Conservation (phyloP, 2,329 filamentous ascomycete genomes). For the Fusarium staphyleae region DNA sequence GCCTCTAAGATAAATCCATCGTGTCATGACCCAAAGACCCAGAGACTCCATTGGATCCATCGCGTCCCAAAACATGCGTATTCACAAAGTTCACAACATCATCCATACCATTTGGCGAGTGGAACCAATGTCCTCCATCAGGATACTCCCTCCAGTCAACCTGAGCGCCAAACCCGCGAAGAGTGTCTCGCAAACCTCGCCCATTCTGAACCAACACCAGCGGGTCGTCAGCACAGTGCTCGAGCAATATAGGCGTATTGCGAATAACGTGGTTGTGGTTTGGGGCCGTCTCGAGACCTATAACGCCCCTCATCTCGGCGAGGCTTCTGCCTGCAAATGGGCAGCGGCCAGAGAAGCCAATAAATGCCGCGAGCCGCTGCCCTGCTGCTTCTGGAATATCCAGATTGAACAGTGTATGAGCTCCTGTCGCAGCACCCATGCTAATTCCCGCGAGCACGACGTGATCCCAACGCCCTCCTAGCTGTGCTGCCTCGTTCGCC, state of each 20-base stretch:
- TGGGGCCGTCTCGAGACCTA: slow-evolving; percentile 40
- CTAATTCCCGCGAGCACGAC: slow-evolving; percentile 56
- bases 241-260: slow-evolving; percentile 53
- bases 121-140: slow-evolving; percentile 54
- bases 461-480: slow-evolving; percentile 48
- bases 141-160: slow-evolving; percentile 53
- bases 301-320: slow-evolving; percentile 41
- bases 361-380: slow-evolving; percentile 41
- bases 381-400: slow-evolving; percentile 7
- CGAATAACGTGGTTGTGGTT: slow-evolving; percentile 43
- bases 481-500: slow-evolving; percentile 43
- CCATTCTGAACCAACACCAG: slow-evolving; percentile 50
- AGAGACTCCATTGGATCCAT: too few relatives aligned
- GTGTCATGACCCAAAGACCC: too few relatives aligned
- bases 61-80: too few relatives aligned
- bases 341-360: slow-evolving; percentile 48
- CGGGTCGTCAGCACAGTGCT: slow-evolving; percentile 54
- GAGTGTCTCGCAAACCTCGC: slow-evolving; percentile 43
- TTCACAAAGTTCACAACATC: slow-evolving; percentile 49
- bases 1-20: too few relatives aligned
- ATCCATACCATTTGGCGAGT: slow-evolving; percentile 52
- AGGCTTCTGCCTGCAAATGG: slow-evolving; percentile 46
- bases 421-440: slow-evolving; percentile 52
- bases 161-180: slow-evolving; percentile 48
- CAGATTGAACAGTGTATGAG: slow-evolving; percentile 49